Base-by-base conservation (phyloP, 345 rosid genomes). In the Populus tremula region DNA sequence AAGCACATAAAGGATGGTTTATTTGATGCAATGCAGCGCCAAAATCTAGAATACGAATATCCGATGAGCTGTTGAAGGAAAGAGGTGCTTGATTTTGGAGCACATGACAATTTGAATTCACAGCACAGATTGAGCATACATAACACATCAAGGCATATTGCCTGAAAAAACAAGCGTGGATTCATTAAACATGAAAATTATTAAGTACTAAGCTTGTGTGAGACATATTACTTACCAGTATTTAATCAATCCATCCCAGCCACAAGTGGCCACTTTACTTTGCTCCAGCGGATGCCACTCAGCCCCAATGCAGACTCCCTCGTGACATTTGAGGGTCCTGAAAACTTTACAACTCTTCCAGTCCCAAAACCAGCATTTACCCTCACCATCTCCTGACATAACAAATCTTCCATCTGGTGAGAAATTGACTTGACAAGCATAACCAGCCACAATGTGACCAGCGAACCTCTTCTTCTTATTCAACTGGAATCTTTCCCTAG, bases 351-450 rank as follows among this genome's bases (percentile, higher is more conserved):
- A 91, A 70, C 96, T 92, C 92, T 95, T 95, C 99, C 99, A 96
- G 79, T 93, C 98, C 98, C 98, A 96, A 84, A 96, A 96, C 99
- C 99, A 96, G 87, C 98, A 93, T 84, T 85, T 92, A 72, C 98
- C 99, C 78, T 96, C 99, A 59, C 98, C 99, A 87, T 96, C 99
- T 83, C 99, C 99, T 2, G 99, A 96, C 97, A 96, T 90, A 9
- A 96, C 98, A 90, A 96, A 96, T 77, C 99, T 86, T 11, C 99
- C 98, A 86, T 96, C 99, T 2, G 98, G 99, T 8, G 98, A 96
- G 88, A 93, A 96, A 82, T 96, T 96, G 31, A 96, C 99, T 84
- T 92, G 99, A 82, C 99, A 96, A 27, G 99, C 99, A 79, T 96
- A 96, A 38, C 99, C 98, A 8, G 97, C 98, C 4, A 83, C 97